Percentiles rank a stretch among this genome's conserved stretches.
phyloP scores from a whole-genome alignment of 2,329 filamentous ascomycete species.

The Metarhizium brunneum region DNA sequence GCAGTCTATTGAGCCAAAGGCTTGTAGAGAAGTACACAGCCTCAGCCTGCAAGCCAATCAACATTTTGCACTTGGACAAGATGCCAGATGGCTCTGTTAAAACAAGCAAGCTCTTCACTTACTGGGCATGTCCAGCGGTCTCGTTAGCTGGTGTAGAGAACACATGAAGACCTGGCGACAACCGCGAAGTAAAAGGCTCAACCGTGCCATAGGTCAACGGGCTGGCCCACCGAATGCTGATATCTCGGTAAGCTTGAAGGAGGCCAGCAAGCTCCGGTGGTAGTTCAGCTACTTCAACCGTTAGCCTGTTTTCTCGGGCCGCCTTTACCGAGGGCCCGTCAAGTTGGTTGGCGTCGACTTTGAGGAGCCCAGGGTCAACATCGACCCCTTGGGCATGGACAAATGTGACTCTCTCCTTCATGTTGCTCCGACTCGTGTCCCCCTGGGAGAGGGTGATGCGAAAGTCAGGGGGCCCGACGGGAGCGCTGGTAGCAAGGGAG shows the following conservation, averaged over 20 bases:
- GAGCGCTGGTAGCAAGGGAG: not conserved
- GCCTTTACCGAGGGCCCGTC: conserved; percentile 49
- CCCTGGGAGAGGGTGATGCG: not conserved
- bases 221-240: conserved; percentile 75
- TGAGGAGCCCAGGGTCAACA: conserved; percentile 55
- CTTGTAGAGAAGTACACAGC: conserved; percentile 50
- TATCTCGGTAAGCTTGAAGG: conserved; percentile 55
- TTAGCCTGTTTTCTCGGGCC: conserved; percentile 71
- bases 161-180: conserved; percentile 74
- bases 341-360: conserved; percentile 46
- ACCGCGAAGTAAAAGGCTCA: conserved; percentile 63
- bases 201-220: conserved; percentile 45
- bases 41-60: conserved; percentile 25
- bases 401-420: conserved; percentile 76
- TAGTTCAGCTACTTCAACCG: conserved; percentile 63
- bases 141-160: conserved; percentile 53
- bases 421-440: conserved; percentile 23
- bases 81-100: not conserved
- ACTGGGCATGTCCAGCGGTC: conserved; percentile 14
- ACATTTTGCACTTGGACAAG: not conserved
- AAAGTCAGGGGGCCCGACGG: not conserved
- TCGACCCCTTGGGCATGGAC: conserved; percentile 55
- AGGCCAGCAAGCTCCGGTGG: conserved; percentile 55
- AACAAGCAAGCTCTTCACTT: not conserved
- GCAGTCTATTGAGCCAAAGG: conserved; percentile 53